These are phyloP conservation scores for Sporobolomyces phaffii DNA, from an alignment of 768 basidiomycete species.

Conservation along the genomic window DNA sequence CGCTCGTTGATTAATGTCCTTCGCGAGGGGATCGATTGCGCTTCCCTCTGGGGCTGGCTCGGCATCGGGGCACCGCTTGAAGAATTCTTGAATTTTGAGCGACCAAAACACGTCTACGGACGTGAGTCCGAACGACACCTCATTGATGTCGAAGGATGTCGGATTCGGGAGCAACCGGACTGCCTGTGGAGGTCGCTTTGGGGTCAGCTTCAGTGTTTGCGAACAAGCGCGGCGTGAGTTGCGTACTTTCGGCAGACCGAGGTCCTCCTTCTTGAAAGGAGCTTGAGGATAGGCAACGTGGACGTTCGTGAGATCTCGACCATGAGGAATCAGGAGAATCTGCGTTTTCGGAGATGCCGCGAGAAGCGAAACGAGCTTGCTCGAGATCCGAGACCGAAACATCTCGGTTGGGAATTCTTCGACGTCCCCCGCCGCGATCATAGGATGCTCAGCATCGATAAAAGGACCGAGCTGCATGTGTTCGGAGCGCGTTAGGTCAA, in stretches of 20 bases:
- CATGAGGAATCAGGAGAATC: slow-evolving; percentile 72
- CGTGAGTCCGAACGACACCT: slow-evolving; percentile 67
- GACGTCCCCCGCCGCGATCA: slow-evolving; percentile 67
- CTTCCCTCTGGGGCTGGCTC: slow-evolving; percentile 51
- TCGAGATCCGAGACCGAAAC: slow-evolving; percentile 62
- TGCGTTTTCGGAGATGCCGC: slow-evolving; percentile 61
- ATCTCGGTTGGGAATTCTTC: slow-evolving; percentile 61
- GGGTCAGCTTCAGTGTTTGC: no score
- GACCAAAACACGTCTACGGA: slow-evolving; percentile 87
- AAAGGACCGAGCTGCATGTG: slow-evolving; percentile 79
- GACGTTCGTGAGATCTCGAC: slow-evolving; percentile 69
- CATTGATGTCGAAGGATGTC: slow-evolving; percentile 74
- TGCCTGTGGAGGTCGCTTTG: slow-evolving; percentile 52
- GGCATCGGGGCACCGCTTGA: slow-evolving; percentile 43
- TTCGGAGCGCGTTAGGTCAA: neutral
- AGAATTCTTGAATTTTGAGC: slow-evolving; percentile 72
- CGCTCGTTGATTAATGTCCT: slow-evolving; percentile 71
- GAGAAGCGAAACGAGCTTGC: slow-evolving; percentile 57
- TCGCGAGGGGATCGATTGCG: slow-evolving; percentile 22
- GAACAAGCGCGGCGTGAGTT: no score
- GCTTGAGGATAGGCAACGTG: slow-evolving; percentile 82
- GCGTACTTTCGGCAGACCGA: slow-evolving; percentile 48
- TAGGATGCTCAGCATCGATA: slow-evolving; percentile 68
- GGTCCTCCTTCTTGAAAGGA: slow-evolving; percentile 45
- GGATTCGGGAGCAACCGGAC: slow-evolving; percentile 82